Base-by-base conservation (phyloP, 768 basidiomycete genomes). In the Trametes cubensis region DNA sequence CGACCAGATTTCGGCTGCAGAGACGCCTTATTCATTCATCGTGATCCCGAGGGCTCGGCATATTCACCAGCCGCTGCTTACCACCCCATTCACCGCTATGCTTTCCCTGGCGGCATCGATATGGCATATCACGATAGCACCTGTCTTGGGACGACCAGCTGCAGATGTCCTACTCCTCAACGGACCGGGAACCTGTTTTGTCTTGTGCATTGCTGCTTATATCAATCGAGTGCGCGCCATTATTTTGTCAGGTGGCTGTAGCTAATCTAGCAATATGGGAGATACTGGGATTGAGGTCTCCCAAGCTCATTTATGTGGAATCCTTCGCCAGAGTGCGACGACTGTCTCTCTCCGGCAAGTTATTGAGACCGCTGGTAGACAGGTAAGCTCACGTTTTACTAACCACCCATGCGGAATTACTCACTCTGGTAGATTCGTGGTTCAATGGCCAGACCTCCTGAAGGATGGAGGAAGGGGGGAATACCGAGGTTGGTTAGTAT, bases 101-200 rank as follows among this genome's bases (percentile, higher is more conserved):
- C 68, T 73, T 51, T 93, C 92, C 14, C 74, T 96, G 46, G 59
- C 81, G 18, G 73, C 73, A 39, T 88, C 90, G 63, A 68, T 93
- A 28, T 85, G 84, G 72, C 77, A 84, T 63, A 69, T 94, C 61
- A 81, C 84, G 0, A 48, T 92, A 38, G 61, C 69, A 2, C 90
- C 89, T 2, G 60, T 86, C 10, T 51, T 52, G 30, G 62, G 50
- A 25, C 69, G 65, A 41, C 66, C 52, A 10, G 49, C 76, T 4
- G 85, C 86, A 26, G 94, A 98, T 60, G 76, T 93, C 28, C 78
- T 99, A 51, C 76, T 99, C 53, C 75, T 98, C 28, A 98, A 98
- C 73, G 97, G 97, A 1, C 97, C 97, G 0, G 96, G 97, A 17
- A 98, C 96, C 6, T 95, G 93, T 71, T 85, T 95, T 38, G 78